Conservation (phyloP, 805 yeast genomes). For the Cephaloascus fragrans region DNA sequence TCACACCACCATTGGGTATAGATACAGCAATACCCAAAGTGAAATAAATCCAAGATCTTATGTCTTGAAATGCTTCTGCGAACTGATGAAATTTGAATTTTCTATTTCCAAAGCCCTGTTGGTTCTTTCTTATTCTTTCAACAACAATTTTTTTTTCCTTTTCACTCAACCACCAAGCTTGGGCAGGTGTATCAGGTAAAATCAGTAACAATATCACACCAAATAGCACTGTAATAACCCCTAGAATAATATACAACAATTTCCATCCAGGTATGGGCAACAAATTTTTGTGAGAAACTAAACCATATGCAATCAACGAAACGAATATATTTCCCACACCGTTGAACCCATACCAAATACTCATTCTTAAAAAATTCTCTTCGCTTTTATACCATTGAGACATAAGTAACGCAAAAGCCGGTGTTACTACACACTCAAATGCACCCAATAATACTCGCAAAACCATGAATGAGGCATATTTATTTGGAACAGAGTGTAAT, state of each 20-base stretch:
- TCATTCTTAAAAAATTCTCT: constrained; percentile 21
- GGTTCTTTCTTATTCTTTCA: constrained; percentile 19
- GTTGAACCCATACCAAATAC: constrained; percentile 14
- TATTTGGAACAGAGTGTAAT: constrained; percentile 26
- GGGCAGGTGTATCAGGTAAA: constrained; percentile 19
- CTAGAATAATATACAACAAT: no score
- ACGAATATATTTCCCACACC: no score
- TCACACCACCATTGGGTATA: constrained; percentile 27
- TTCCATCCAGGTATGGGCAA: no score
- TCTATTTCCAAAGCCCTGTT: constrained; percentile 26
- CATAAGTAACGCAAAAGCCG: constrained; percentile 17
- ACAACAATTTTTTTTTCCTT: constrained; percentile 23
- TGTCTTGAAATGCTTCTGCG: constrained; percentile 19
- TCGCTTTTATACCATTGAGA: constrained; percentile 19
- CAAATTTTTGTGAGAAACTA: no score
- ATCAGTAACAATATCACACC: constrained; percentile 9
- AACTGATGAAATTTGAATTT: constrained; percentile 20
- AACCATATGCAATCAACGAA: no score
- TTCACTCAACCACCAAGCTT: constrained; percentile 26
- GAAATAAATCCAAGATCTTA: constrained; percentile 18
- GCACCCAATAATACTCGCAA: constrained; percentile 23
- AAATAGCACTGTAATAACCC: no score
- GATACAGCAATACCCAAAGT: constrained; percentile 12
- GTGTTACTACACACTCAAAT: constrained; percentile 23
- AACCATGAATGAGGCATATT: constrained; percentile 21